Base-by-base conservation (phyloP, 2,329 filamentous ascomycete genomes). In the Westerdykella ornata region DNA sequence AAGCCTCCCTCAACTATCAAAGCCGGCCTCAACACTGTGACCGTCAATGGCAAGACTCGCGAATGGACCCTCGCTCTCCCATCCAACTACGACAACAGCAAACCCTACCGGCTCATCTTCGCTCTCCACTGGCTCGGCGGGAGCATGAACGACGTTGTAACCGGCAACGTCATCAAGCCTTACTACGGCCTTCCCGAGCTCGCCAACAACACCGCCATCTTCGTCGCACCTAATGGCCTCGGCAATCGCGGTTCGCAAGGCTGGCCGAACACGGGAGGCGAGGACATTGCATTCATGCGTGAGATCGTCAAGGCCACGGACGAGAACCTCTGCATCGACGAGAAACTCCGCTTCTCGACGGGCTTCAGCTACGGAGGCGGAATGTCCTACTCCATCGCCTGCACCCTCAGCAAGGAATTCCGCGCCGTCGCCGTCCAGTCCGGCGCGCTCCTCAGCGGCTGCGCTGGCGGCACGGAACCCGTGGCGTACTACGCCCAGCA, bases 301-400 rank as follows among this genome's bases (percentile, higher is more conserved):
- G 45, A 53, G 12, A 64, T 72, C 39, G 45, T 71, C 20, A 51
- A 58, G 15, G 54, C 53, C 7, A 51, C 69, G 19, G 60, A 68
- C 44, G 43, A 47, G 4, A 57, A 64, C 20, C 61, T 71, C 33
- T 72, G 70, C 47, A 50, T 72, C 19, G 61, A 73, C 40, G 54
- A 66, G 42, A 56, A 52, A 37, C 59, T 64, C 41, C 56, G 66
- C 41, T 72, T 71, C 51, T 57, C 65, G 28, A 68, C 66, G 2
- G 68, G 68, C 7, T 72, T 67, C 53, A 67, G 64, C 48, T 70
- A 69, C 48, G 68, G 69, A 20, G 68, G 60, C 32, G 62, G 62
- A 28, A 71, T 72, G 66, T 63, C 59, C 2, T 67, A 61, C 46
- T 57, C 65, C 0, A 48, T 70, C 13, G 68, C 69, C 4, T 72